Conservation (phyloP, 805 yeast species). For the Saturnispora dispora region DNA sequence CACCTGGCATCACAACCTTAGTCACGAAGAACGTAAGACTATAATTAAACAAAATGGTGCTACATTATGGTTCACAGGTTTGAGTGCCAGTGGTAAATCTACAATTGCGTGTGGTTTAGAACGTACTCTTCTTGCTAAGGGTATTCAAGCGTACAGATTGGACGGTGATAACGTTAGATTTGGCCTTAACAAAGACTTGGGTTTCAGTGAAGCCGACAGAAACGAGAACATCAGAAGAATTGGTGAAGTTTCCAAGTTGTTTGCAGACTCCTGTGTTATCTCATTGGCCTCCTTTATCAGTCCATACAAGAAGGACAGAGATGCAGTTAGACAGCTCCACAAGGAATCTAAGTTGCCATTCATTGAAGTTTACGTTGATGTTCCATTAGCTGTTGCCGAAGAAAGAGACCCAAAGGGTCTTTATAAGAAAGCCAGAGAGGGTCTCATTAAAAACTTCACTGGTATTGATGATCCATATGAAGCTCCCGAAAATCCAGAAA, state of each 20-base stretch:
- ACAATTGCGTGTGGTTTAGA: conserved; percentile 94
- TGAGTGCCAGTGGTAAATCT: conserved; percentile 88
- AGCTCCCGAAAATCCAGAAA: conserved; percentile 79
- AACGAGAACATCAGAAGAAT: conserved; percentile 93
- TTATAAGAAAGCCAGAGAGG: conserved; percentile 94
- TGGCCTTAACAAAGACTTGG: conserved; percentile 91
- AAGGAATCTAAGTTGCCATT: conserved; percentile 67
- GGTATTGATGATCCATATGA: conserved; percentile 96
- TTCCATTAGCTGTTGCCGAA: conserved; percentile 90
- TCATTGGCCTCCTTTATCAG: conserved; percentile 89
- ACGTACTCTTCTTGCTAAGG: conserved; percentile 62
- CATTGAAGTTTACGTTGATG: conserved; percentile 86
- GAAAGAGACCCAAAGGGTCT: conserved; percentile 96
- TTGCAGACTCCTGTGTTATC: conserved; percentile 85
- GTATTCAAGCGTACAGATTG: conserved; percentile 71
- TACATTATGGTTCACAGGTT: conserved; percentile 92
- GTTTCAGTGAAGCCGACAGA: conserved; percentile 85
- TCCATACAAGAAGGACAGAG: conserved; percentile 81
- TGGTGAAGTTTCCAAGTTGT: conserved; percentile 86
- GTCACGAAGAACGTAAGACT: conserved; percentile 68
- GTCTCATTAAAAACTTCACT: conserved; percentile 87
- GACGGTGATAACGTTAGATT: conserved; percentile 94
- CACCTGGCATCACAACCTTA: conserved; percentile 90
- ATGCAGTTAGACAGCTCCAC: conserved; percentile 78
- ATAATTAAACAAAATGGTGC: conserved; percentile 76